phyloP scores from a whole-genome alignment of 2,329 filamentous ascomycete species.

The Colletotrichum higginsianum region DNA sequence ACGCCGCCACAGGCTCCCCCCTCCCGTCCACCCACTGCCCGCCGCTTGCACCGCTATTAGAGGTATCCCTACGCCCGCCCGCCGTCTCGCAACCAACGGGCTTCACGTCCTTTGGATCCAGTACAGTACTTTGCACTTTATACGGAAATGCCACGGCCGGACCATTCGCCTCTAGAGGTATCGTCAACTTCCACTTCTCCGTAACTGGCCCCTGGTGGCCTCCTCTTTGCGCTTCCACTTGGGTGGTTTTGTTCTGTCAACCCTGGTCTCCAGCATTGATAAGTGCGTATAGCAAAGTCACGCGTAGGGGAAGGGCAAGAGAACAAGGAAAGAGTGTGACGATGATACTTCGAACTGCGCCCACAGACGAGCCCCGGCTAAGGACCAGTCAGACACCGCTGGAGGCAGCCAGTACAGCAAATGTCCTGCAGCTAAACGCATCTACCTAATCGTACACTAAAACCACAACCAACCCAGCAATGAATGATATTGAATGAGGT shows the following conservation, averaged over 20 bases:
- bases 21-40: constrained; percentile 10
- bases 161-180: constrained; percentile 39
- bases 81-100: constrained; percentile 31
- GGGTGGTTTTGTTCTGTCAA: constrained; percentile 41
- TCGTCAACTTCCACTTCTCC: constrained; percentile 37
- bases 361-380: constrained; percentile 3
- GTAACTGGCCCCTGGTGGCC: constrained; percentile 15
- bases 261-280: constrained; percentile 38
- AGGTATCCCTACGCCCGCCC: constrained; percentile 18
- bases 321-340: constrained; percentile 23
- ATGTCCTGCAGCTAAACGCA: constrained; percentile 15
- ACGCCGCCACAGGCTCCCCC: neutral
- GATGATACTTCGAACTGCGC: constrained; percentile 28
- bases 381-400: constrained; percentile 29
- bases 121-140: neutral
- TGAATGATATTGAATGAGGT: neutral
- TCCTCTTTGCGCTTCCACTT: constrained; percentile 39
- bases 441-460: neutral
- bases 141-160: constrained; percentile 38
- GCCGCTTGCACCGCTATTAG: constrained; percentile 12
- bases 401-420: constrained; percentile 30
- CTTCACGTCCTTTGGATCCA: constrained; percentile 20
- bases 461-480: neutral
- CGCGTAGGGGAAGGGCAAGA: neutral
- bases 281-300: constrained; percentile 24